Percentiles rank a stretch among this genome's conserved stretches.
Evolutionary conservation across 192 early-diverging fungal genomes (phyloP).

Genomic region (Obelidium mucronatum): DNA sequence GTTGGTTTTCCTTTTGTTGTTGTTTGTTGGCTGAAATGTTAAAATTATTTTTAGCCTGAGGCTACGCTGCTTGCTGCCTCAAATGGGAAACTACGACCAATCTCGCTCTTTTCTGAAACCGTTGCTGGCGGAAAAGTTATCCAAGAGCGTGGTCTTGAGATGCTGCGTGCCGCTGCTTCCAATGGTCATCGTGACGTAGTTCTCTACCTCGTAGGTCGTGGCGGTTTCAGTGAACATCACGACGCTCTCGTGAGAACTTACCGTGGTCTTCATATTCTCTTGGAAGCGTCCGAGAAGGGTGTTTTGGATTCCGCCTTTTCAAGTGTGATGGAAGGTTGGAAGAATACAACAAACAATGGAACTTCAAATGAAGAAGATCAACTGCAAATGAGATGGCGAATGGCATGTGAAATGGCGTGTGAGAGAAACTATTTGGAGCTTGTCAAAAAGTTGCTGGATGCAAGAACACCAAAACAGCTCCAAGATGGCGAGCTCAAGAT

Average conservation of each 20-base stretch:
- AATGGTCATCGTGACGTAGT: slow-evolving; percentile 29
- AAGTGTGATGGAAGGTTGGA: slow-evolving; percentile 18
- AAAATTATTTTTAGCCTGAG: neutral
- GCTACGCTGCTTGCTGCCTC: neutral
- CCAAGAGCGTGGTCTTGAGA: slow-evolving; percentile 2
- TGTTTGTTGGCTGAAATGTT: neutral
- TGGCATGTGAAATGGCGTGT: slow-evolving; percentile 23
- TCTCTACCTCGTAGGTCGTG: slow-evolving; percentile 22
- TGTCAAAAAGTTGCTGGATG: neutral
- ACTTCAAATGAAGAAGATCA: neutral
- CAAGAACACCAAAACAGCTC: neutral
- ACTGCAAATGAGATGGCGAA: slow-evolving; percentile 19
- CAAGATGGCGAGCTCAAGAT: neutral
- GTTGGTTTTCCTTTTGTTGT: neutral
- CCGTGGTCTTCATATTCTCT: slow-evolving; percentile 19
- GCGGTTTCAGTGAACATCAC: slow-evolving; percentile 18
- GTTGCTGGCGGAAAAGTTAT: neutral
- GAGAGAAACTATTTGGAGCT: slow-evolving; percentile 15
- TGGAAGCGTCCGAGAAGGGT: slow-evolving; percentile 11
- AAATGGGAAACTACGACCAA: neutral
- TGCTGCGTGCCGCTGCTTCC: slow-evolving; percentile 6
- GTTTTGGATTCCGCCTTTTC: slow-evolving; percentile 3
- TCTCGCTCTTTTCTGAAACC: neutral
- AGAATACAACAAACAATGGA: too few relatives aligned
- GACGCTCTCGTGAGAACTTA: slow-evolving; percentile 16